Evolutionary conservation across 1,139 yeast genomes (phyloP), one percentile per base, ranked within the genome.

Genomic region (Suhomyces anneliseae): DNA sequence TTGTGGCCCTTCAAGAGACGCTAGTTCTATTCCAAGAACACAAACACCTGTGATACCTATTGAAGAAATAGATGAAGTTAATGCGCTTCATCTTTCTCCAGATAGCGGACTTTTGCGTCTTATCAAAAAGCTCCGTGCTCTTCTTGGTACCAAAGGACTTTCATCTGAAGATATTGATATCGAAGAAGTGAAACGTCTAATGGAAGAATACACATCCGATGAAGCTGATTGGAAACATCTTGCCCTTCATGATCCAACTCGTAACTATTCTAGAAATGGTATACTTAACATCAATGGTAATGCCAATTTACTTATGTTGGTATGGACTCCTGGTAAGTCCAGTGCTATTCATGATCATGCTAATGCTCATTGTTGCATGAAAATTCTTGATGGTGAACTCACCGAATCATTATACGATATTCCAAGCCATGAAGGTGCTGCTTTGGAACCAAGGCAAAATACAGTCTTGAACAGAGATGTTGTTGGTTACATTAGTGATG

Each of bases 331-430:
- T 0, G 81, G 81, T n/a, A 74, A 75, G 57, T 73, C 83, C 26
- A 82, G 88, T 37, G 78, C 83, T 42, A 82, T 86, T 51, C 93
- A 87, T 60, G 90, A 85, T 64, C 93, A 86, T 57, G 89, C 92
- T 32, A 76, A 81, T 49, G 90, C 92, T 14, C 92, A 87, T 61
- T 81, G 85, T 57, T 77, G 81, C 53, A 79, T 81, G 79, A 86
- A 86, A 66, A 70, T 86, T 38, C 68, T 86, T 48, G 72, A 79
- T 55, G 93, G 93, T 4, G 64, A 70, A 35, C 69, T 87, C 42
- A 68, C 69, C 27, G 93, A 86, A 64, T 75, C 80, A 7, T 68
- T 83, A 33, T 85, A 82, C 57, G 81, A 78, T 36, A 65, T 78
- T 55, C 88, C 89, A 1, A 54, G 52, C 8, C 43, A 52, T 6